phyloP scores from a whole-genome alignment of 202 grass and related monocot species.

The Carex arenaria region DNA sequence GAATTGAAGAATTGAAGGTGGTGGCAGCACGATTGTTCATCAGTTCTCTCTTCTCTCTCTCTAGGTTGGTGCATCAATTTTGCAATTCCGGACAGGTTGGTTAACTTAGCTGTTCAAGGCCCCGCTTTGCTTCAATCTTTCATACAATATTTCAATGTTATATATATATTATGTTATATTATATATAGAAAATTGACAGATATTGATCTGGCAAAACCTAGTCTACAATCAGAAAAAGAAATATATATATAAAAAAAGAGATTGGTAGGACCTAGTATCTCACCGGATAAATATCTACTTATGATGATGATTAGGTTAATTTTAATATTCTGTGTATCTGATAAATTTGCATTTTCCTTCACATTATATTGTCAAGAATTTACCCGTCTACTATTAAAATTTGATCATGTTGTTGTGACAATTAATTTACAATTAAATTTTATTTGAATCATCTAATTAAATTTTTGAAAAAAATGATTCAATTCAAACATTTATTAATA shows the following conservation, averaged over 20 bases:
- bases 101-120: constrained; percentile 4
- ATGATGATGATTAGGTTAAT: background rate
- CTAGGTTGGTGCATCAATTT: constrained; percentile 16
- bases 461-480: background rate
- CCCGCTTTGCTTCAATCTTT: background rate
- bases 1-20: background rate
- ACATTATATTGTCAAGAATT: too few relatives aligned
- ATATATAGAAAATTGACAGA: too few relatives aligned
- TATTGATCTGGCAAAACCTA: too few relatives aligned
- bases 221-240: too few relatives aligned
- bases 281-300: background rate
- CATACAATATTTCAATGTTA: background rate
- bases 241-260: too few relatives aligned
- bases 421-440: background rate
- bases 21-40: background rate
- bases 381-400: too few relatives aligned
- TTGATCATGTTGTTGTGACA: background rate
- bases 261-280: background rate
- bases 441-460: background rate
- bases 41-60: background rate
- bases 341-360: too few relatives aligned
- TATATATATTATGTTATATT: too few relatives aligned
- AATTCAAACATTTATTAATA: background rate
- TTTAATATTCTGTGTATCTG: background rate
- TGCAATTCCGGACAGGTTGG: background rate